phyloP scores from a whole-genome alignment of 169 alveolate genomes.

The Eimeria nieschulzi region DNA sequence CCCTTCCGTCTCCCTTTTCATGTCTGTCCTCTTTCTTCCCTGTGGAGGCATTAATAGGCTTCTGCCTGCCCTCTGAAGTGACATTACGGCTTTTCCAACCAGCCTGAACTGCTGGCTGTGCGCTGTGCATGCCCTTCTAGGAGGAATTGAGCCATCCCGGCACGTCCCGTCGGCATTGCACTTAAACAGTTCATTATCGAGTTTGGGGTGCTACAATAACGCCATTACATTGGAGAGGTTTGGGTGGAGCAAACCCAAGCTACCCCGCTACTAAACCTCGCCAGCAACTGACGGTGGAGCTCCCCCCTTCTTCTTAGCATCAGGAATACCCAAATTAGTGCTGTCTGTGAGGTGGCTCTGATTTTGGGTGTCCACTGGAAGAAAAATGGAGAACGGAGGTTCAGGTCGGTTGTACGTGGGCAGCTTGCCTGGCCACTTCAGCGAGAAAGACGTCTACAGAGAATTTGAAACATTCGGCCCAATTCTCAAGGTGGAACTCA shows the following conservation, averaged over 20 bases:
- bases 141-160: not conserved
- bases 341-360: too few species aligned
- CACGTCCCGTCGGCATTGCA: not conserved
- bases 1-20: not conserved
- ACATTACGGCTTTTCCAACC: not conserved
- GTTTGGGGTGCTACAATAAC: too few species aligned
- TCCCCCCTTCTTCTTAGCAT: too few species aligned
- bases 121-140: not conserved
- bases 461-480: conserved; percentile 87
- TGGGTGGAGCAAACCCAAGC: too few species aligned
- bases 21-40: not conserved
- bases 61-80: not conserved
- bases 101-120: not conserved
- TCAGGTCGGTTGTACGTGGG: conserved; percentile 85
- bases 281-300: too few species aligned
- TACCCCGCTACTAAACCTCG: too few species aligned
- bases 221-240: too few species aligned
- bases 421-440: conserved; percentile 84
- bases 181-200: not conserved
- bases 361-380: not conserved
- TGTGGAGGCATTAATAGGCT: not conserved
- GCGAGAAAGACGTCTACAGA: conserved; percentile 85
- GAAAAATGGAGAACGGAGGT: conserved; percentile 30
- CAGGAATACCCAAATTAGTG: too few species aligned
- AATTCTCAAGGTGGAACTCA: conserved; percentile 82